Evolutionary conservation across 371 early-diverging fungal genomes (phyloP), one percentile per base, ranked within the genome.

Genomic region (Capillidium heterosporum): DNA sequence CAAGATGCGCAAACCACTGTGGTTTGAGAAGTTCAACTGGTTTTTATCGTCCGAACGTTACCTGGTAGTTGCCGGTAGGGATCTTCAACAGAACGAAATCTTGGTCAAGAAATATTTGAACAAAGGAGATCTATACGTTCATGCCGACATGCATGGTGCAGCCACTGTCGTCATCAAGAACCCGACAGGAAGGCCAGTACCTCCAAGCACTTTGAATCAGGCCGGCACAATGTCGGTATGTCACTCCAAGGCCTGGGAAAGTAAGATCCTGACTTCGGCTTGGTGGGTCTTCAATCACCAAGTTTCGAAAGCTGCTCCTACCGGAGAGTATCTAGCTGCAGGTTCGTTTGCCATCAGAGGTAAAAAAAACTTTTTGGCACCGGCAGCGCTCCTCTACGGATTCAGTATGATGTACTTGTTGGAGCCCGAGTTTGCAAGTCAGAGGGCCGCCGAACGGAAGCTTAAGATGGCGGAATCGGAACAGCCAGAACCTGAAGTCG

Each of bases 11-110:
- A 92, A 90, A 59, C 84, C 89, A 1, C 89, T 82, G 48, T 99
- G 99, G 99, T 99, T 99, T 74, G 99, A 99, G 68, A 97, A 96
- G 74, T 99, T 97, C 62, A 61, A 87, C 48, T 99, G 99, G 96
- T 98, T 95, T 64, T 75, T 99, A 29, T 83, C 89, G 2, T 85
- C 91, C 0, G 98, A 99, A 61, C 88, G 89, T 52, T 86, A 86
- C 60, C 68, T 99, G 57, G 85, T 99, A 17, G 77, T 99, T 63
- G 95, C 91, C 31, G 99, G 99, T 41, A 84, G 85, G 44, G 98
- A 98, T 71, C 85, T 91, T 66, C 85, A 84, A 59, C 98, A 99
- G 68, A 99, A 97, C 69, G 99, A 99, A 65, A 64, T 89, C 57
- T 67, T 99, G n/a, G 91, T 99, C 17, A 94, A 90, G 62, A 75